These are phyloP conservation scores for Boletus rex-veris DNA, from an alignment of 768 basidiomycete genomes.

Conservation along the genomic window DNA sequence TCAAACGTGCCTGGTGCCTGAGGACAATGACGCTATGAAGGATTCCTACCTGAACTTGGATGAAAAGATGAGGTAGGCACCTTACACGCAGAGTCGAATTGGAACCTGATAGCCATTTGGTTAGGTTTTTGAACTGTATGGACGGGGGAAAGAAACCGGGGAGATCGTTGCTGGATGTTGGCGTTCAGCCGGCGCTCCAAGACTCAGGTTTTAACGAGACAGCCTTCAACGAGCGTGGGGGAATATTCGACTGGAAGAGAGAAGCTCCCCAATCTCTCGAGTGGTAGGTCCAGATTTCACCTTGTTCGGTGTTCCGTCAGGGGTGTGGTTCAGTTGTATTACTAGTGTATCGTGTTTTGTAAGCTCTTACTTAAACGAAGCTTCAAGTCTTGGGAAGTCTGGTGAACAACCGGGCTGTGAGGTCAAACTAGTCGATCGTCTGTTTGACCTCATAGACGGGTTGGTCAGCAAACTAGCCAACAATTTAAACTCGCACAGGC, in stretches of 20 bases:
- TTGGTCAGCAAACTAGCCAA: not conserved
- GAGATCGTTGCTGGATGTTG: not conserved
- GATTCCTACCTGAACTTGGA: conserved; percentile 3
- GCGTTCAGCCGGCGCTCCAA: not conserved
- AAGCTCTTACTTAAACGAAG: not conserved
- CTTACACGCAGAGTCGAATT: not conserved
- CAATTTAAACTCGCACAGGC: too few species aligned
- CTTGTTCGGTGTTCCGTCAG: not conserved
- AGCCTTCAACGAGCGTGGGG: not conserved
- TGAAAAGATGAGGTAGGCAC: not conserved
- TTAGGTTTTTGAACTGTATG: not conserved
- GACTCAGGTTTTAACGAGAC: conserved; percentile 1
- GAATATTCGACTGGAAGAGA: conserved; percentile 4
- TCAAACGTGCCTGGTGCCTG: not conserved
- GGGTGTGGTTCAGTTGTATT: not conserved
- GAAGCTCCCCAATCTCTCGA: not conserved
- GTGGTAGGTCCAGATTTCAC: not conserved
- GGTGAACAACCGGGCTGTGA: not conserved
- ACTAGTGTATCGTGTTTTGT: not conserved
- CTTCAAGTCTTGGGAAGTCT: not conserved
- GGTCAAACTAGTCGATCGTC: not conserved
- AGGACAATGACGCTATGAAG: conserved; percentile 3
- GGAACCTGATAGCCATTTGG: not conserved
- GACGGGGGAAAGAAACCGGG: conserved; percentile 3
- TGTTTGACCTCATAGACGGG: not conserved